Conservation (phyloP, 2,329 filamentous ascomycete species). For the Albifimbria verrucaria region DNA sequence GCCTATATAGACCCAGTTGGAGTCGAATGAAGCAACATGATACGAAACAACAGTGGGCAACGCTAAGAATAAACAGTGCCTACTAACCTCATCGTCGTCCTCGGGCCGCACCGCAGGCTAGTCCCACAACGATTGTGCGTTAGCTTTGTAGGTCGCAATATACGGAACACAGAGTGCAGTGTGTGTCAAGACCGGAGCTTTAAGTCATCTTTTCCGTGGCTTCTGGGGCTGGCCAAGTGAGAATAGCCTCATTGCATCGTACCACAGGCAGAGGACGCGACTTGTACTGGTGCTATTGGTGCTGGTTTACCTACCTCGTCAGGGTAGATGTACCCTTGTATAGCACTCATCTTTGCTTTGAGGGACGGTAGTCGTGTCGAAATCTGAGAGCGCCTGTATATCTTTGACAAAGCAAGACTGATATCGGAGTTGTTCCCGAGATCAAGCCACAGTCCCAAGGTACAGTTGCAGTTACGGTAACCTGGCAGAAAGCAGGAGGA, state of each 20-base stretch:
- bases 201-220: too few relatives aligned
- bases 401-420: too few relatives aligned
- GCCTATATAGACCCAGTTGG: not conserved
- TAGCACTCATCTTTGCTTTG: not conserved
- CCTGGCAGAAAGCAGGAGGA: too few relatives aligned
- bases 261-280: too few relatives aligned
- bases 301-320: conserved; percentile 1
- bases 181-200: not conserved
- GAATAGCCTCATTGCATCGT: too few relatives aligned
- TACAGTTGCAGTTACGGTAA: too few relatives aligned
- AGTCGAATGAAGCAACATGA: not conserved
- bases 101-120: not conserved
- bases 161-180: not conserved
- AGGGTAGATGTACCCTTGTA: not conserved
- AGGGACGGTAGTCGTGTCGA: too few relatives aligned
- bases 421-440: too few relatives aligned
- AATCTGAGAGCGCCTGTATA: too few relatives aligned
- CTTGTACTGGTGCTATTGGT: too few relatives aligned
- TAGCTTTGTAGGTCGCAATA: not conserved
- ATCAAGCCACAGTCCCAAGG: too few relatives aligned
- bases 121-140: not conserved
- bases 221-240: too few relatives aligned
- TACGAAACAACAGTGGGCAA: not conserved
- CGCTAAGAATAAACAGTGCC: not conserved
- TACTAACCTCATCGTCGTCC: conserved; percentile 1